Evolutionary conservation across 1,139 yeast genomes (phyloP), one percentile per base, ranked within the genome.

Genomic region (Geotrichum fermentans): DNA sequence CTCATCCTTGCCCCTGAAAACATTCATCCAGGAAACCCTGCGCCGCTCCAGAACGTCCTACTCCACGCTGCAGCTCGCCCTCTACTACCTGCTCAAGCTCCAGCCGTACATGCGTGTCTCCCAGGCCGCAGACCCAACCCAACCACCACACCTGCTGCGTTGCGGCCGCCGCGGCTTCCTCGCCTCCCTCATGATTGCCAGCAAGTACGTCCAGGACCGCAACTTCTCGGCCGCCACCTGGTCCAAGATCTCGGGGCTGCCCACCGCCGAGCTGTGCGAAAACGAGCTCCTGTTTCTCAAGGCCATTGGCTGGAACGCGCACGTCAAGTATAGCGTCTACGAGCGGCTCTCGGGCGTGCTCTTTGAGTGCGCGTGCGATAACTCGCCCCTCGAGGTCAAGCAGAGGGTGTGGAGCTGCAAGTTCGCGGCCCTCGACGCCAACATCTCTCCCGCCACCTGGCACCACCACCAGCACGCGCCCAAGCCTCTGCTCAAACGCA

Each of bases 171-270:
- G 84, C 55, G 73, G 80, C 40, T 81, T 86, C 56, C 71, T 86
- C 54, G 78, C 83, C 2, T 73, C 84, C 58, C 64, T 85, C 47
- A 82, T 85, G 50, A 69, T 85, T 43, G 82, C 92, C 1, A 77
- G 83, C 49, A 86, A 86, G 62, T 84, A 80, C 63, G 73, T 77
- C 54, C 88, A 82, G 62, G 95, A 86, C 65, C 77, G 80, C 51
- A 83, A 82, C 61, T 84, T 78, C 64, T 73, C 84, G 20, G 74
- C 83, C 56, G 73, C 73, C 56, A 78, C 85, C n/a, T 86, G 95
- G 95, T 72, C 83, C 47, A 80, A 79, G 60, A 80, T 86, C 45
- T 78, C 87, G 46, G 92, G 94, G 0, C 70, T 81, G 56, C 58
- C 73, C 43, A 58, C 73, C n/a, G 57, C 65, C 39, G 79, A 75